phyloP scores from a whole-genome alignment of 176 grass and related monocot species.

The Poa pratensis region DNA sequence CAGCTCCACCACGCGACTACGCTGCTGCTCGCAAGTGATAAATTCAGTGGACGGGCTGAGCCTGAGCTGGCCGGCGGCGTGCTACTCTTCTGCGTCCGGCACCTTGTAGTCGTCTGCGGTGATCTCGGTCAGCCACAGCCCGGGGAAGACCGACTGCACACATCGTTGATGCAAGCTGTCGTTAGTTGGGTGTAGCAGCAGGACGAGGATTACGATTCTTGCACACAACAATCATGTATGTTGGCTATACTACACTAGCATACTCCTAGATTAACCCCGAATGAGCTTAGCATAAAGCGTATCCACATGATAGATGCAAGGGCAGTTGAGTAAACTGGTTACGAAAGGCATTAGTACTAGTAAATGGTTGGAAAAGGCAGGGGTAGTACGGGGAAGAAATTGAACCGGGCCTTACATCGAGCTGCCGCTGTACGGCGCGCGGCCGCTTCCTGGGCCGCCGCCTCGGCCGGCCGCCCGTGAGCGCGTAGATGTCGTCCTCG shows the following conservation, averaged over 20 bases:
- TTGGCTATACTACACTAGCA: too few species aligned
- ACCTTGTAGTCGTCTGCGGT: constrained; percentile 76
- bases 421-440: constrained; percentile 69
- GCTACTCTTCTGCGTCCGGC: constrained; percentile 54
- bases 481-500: constrained; percentile 93
- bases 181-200: too few species aligned
- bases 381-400: constrained; percentile 40
- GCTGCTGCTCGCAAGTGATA: too few species aligned
- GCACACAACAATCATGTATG: constrained; percentile 54
- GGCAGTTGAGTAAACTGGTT: too few species aligned
- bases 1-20: too few species aligned
- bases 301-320: too few species aligned
- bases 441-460: constrained; percentile 88
- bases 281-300: too few species aligned
- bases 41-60: too few species aligned
- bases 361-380: neutral
- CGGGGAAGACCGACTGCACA: constrained; percentile 68
- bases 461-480: constrained; percentile 76
- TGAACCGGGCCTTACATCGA: constrained; percentile 78
- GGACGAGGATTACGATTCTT: constrained; percentile 10
- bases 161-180: too few species aligned
- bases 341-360: too few species aligned
- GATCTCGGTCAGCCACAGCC: constrained; percentile 74
- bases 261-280: too few species aligned
- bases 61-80: neutral